Base-by-base conservation (phyloP, 768 basidiomycete species). In the Amanita polypyramis region DNA sequence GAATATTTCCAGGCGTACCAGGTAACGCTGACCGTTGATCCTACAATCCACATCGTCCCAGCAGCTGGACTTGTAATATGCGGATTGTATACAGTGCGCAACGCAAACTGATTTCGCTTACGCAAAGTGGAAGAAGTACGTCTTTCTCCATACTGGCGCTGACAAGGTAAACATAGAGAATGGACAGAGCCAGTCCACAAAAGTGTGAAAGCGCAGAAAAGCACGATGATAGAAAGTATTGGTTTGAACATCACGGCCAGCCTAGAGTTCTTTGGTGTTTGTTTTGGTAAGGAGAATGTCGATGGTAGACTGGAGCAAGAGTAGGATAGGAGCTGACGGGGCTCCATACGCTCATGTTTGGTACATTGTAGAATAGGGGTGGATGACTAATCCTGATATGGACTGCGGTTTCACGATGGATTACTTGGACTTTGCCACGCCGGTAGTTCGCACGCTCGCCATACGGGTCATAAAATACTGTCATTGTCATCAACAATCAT, bases 1-100 rank as follows among this genome's bases (percentile, higher is more conserved):
- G 10, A 44, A 11, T 9, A n/a, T 12, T 15, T 20, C 12, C 39
- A 47, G 60, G 45, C 69, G 19, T 49, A 76, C 75, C 76, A 77
- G 47, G 65, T 68, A 55, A 74, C 70, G 30, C 54, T 58, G 23
- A 62, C 69, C 23, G 51, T 54, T 34, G 61, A 58, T 5, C 70
- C 70, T 30, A 55, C 52, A 8, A 47, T 60, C 76, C 75, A 78
- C 9, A 61, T 58, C 5, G 72, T 70, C 5, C 41, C 54, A 25
- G 52, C 42, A 10, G 57, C 55, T 1, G 76, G 76, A 20, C 55
- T 59, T 33, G 60, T 67, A 57, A 77, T 72, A 39, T 55, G 59
- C 25, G 74, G 74, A 43, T 57, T 65, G 59, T 67, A 72, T 43
- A 73, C 65, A 29, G 53, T 54, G 50, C 67, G 64, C 51, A 44